phyloP scores from a whole-genome alignment of 2,329 filamentous ascomycete genomes.

The Remersonia thermophila region DNA sequence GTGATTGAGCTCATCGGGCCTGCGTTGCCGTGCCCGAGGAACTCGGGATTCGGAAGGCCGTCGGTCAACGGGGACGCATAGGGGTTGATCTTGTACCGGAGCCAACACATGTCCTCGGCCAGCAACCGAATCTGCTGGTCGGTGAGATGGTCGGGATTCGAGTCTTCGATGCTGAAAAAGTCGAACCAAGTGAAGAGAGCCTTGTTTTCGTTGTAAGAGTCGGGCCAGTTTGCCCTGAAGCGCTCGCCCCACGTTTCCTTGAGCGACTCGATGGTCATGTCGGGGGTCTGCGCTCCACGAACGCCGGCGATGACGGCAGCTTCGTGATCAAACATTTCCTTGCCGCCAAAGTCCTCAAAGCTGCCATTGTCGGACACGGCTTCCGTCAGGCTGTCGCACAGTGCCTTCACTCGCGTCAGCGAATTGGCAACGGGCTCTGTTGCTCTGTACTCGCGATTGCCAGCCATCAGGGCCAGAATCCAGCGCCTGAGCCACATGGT shows the following conservation, averaged over 20 bases:
- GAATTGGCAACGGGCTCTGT: neutral
- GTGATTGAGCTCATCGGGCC: neutral
- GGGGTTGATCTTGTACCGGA: conserved; percentile 4
- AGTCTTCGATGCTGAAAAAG: conserved; percentile 4
- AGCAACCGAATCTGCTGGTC: conserved; percentile 1
- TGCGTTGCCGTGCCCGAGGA: neutral
- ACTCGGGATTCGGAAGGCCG: too few species aligned
- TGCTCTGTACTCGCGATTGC: neutral
- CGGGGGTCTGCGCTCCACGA: too few species aligned
- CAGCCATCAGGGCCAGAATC: neutral
- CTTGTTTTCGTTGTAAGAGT: conserved; percentile 1
- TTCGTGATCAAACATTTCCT: conserved; percentile 1
- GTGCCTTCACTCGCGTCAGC: neutral
- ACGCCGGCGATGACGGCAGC: conserved; percentile 2
- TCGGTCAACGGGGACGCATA: neutral
- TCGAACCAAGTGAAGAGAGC: conserved; percentile 10
- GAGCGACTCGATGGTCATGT: neutral
- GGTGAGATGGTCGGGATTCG: neutral
- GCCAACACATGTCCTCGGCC: conserved; percentile 4
- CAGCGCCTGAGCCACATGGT: conserved; percentile 10
- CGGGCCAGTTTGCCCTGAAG: conserved; percentile 2
- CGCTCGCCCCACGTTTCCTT: neutral
- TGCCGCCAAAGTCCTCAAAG: conserved; percentile 4
- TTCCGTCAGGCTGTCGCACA: conserved; percentile 1
- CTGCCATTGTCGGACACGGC: neutral